Percentiles rank a stretch among this genome's conserved stretches.
These are phyloP conservation scores for Emmonsiellopsis sp. DNA, from an alignment of 2,329 filamentous ascomycete species.

Conservation along the genomic window DNA sequence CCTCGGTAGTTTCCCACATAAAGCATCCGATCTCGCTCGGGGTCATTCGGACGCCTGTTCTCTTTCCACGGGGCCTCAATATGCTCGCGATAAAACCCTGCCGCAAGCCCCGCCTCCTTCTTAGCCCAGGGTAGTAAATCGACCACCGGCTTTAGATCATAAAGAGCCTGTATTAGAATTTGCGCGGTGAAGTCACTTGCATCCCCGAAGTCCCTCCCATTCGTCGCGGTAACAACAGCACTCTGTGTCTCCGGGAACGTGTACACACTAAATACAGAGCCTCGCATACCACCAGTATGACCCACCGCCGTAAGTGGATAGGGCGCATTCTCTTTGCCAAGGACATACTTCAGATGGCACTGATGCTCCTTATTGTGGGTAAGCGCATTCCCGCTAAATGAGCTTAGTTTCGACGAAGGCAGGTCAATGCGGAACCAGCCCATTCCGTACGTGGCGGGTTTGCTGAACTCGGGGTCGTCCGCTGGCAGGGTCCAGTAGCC, in stretches of 20 bases:
- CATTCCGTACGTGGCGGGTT: conserved; percentile 13
- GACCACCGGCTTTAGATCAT: conserved; percentile 10
- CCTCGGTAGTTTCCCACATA: background rate
- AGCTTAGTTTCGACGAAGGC: conserved; percentile 13
- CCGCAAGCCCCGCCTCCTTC: background rate
- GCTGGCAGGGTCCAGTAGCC: conserved; percentile 4
- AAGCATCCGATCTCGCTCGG: background rate
- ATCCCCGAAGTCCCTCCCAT: conserved; percentile 10
- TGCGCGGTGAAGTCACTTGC: conserved; percentile 13
- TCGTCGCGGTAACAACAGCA: conserved; percentile 19
- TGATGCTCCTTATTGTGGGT: conserved; percentile 5
- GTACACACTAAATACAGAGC: conserved; percentile 12
- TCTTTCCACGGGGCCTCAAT: background rate
- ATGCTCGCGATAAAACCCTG: background rate
- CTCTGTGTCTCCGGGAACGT: conserved; percentile 22
- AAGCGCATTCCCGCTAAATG: conserved; percentile 10
- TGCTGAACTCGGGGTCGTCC: background rate
- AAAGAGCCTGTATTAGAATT: conserved; percentile 12
- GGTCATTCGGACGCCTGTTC: background rate
- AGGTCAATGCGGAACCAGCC: conserved; percentile 18
- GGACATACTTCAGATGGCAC: background rate
- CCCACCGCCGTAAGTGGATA: conserved; percentile 13
- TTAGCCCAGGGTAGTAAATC: conserved; percentile 4
- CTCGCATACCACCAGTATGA: conserved; percentile 19
- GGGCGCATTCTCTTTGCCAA: background rate